Conservation (phyloP, 2,329 filamentous ascomycete genomes). For the Sclerotinia glacialis region DNA sequence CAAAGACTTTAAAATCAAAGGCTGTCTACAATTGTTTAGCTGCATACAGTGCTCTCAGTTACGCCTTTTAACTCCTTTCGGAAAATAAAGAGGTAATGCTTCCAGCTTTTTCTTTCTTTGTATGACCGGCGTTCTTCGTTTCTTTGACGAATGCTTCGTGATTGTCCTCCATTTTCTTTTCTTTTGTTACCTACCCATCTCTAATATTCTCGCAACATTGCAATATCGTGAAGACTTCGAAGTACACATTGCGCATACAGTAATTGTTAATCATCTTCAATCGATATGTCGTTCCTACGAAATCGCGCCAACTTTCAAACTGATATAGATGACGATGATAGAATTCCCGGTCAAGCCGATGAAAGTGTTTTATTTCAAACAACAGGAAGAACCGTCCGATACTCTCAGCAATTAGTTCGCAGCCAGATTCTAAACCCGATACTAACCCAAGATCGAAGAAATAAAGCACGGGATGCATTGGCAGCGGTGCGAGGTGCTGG, state of each 20-base stretch:
- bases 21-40: constrained; percentile 6
- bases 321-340: constrained; percentile 4
- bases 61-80: background rate
- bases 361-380: constrained; percentile 9
- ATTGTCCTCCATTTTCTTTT: background rate
- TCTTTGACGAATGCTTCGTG: constrained; percentile 13
- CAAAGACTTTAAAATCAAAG: background rate
- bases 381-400: background rate
- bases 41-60: background rate
- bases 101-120: constrained; percentile 12
- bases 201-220: background rate
- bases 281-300: constrained; percentile 5
- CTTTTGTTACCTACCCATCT: constrained; percentile 11
- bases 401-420: background rate
- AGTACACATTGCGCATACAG: background rate
- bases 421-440: background rate
- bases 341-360: background rate
- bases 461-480: constrained; percentile 10
- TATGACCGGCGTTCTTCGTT: constrained; percentile 14
- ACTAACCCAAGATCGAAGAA: constrained; percentile 4
- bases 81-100: constrained; percentile 19
- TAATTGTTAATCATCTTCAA: background rate
- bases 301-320: background rate
- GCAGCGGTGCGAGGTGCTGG: background rate
- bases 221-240: background rate